A percentile compares a stretch with the other conserved stretches of the same genome.
phyloP scores from a whole-genome alignment of 2,329 filamentous ascomycete species.

The Aspergillus sp. region DNA sequence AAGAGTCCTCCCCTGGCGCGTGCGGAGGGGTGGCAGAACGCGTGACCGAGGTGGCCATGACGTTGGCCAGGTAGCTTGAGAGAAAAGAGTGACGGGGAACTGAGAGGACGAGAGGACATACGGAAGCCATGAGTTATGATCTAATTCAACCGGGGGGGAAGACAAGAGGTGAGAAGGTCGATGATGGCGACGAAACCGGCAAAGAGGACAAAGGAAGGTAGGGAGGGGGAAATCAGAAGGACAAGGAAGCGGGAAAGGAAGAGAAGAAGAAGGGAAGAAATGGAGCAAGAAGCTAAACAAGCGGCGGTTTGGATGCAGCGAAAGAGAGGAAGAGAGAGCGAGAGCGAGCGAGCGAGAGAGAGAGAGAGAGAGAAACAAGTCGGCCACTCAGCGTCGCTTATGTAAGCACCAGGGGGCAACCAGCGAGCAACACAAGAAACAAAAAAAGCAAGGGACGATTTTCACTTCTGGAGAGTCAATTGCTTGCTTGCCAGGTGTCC shows the following conservation, averaged over 20 bases:
- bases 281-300: slow-evolving; percentile 17
- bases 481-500: background rate
- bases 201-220: slow-evolving; percentile 8
- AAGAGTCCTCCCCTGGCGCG: slow-evolving; percentile 4
- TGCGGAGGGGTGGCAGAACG: slow-evolving; percentile 7
- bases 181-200: slow-evolving; percentile 6
- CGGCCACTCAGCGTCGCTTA: slow-evolving; percentile 13
- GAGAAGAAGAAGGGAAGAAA: slow-evolving; percentile 22
- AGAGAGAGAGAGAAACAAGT: slow-evolving; percentile 7
- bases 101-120: slow-evolving; percentile 33
- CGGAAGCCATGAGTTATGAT: slow-evolving; percentile 47
- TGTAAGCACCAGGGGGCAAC: slow-evolving; percentile 13
- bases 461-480: background rate
- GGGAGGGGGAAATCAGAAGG: slow-evolving; percentile 14
- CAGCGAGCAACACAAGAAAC: background rate
- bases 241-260: slow-evolving; percentile 15
- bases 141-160: slow-evolving; percentile 12
- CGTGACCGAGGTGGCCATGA: slow-evolving; percentile 14
- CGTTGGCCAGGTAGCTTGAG: slow-evolving; percentile 20
- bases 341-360: slow-evolving; percentile 6
- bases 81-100: slow-evolving; percentile 10
- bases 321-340: slow-evolving; percentile 8
- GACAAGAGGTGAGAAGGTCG: slow-evolving; percentile 1
- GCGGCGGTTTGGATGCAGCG: slow-evolving; percentile 9
- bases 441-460: background rate